phyloP scores from a whole-genome alignment of 306 rosid species.

The Hippophae gyantsensis region DNA sequence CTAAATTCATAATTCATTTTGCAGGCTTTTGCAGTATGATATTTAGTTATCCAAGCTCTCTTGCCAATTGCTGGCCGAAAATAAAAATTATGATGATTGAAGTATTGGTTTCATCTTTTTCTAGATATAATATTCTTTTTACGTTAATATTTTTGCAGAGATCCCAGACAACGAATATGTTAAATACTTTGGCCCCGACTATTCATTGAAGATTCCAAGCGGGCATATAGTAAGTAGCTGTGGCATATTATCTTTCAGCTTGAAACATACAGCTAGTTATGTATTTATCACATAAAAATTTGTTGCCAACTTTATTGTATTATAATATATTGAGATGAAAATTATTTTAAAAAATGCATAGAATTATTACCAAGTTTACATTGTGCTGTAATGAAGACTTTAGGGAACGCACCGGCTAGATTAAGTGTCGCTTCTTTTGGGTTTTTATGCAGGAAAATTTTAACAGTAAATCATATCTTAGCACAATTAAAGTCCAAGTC shows the following conservation, averaged over 20 bases:
- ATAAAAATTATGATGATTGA: background rate
- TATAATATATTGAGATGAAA: background rate
- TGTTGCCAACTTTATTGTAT: too few species aligned
- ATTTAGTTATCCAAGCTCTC: background rate
- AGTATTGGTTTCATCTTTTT: slow-evolving; percentile 4
- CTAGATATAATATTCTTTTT: slow-evolving; percentile 3
- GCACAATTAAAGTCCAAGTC: slow-evolving; percentile 88
- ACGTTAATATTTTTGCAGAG: slow-evolving; percentile 51
- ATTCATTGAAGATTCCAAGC: slow-evolving; percentile 69
- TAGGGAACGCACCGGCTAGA: too few species aligned
- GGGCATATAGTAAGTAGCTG: slow-evolving; percentile 67
- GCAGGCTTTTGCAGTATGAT: too few species aligned
- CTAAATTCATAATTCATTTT: too few species aligned
- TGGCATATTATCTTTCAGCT: slow-evolving; percentile 7
- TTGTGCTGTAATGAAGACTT: background rate
- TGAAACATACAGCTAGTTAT: background rate
- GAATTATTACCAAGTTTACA: slow-evolving; percentile 1
- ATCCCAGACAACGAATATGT: slow-evolving; percentile 89
- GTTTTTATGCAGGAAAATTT: slow-evolving; percentile 63
- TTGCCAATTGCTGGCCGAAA: background rate
- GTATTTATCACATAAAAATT: background rate
- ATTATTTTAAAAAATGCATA: background rate
- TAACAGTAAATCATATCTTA: slow-evolving; percentile 82
- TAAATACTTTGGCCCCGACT: slow-evolving; percentile 84
- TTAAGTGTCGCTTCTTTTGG: slow-evolving; percentile 9